Conservation (phyloP, 352 stramenopile species). For the Globisporangium polare region DNA sequence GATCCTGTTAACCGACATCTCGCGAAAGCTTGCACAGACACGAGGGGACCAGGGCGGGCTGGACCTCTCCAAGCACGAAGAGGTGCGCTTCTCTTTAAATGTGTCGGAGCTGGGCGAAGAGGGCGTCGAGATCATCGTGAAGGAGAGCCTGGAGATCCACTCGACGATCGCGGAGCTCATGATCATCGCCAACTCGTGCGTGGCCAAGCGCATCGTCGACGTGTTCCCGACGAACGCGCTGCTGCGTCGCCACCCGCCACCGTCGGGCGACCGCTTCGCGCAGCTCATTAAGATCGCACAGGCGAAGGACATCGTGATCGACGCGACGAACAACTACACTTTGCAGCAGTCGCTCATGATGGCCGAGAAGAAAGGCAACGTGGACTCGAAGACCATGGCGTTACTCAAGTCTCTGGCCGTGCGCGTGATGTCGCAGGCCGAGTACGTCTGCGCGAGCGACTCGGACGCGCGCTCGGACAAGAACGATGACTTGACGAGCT, state of each 20-base stretch:
- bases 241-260: slow-evolving; percentile 82
- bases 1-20: slow-evolving; percentile 58
- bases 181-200: slow-evolving; percentile 91
- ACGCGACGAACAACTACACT: slow-evolving; percentile 79
- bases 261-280: slow-evolving; percentile 67
- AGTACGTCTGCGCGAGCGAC: slow-evolving; percentile 87
- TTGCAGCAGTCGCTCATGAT: slow-evolving; percentile 68
- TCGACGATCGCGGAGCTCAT: slow-evolving; percentile 92
- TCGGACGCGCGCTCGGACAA: slow-evolving; percentile 32
- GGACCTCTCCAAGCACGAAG: slow-evolving; percentile 78
- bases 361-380: slow-evolving; percentile 51
- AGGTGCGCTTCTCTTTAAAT: slow-evolving; percentile 84
- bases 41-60: slow-evolving; percentile 67
- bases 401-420: slow-evolving; percentile 92
- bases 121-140: slow-evolving; percentile 83
- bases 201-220: slow-evolving; percentile 81
- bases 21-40: slow-evolving; percentile 45
- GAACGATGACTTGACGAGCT: slow-evolving; percentile 51
- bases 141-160: slow-evolving; percentile 92
- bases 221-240: slow-evolving; percentile 82
- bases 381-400: slow-evolving; percentile 79
- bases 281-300: slow-evolving; percentile 72
- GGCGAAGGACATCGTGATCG: slow-evolving; percentile 65
- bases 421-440: slow-evolving; percentile 93
- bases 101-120: slow-evolving; percentile 63